These are phyloP conservation scores for Ustilago sp. DNA, from an alignment of 1,284 basidiomycete genomes.

Conservation along the genomic window DNA sequence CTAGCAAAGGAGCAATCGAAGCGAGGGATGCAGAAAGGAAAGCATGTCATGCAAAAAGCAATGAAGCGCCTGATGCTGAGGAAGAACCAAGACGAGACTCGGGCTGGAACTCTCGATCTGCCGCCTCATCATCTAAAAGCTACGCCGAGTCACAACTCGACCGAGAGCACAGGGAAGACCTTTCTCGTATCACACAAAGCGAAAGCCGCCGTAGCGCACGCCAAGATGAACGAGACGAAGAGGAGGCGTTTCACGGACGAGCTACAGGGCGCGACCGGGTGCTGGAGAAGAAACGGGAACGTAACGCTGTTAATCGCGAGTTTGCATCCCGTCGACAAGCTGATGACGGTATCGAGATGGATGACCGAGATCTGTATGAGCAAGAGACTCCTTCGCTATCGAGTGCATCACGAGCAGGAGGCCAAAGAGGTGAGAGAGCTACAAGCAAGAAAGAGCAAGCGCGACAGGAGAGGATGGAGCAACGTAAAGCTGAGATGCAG, in stretches of 20 bases:
- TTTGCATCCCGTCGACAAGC: conserved; percentile 43
- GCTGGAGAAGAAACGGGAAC: conserved; percentile 39
- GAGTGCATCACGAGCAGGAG: background rate
- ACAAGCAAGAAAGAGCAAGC: conserved; percentile 20
- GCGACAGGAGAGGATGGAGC: conserved; percentile 19
- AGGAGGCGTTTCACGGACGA: conserved; percentile 28
- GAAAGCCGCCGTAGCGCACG: conserved; percentile 11
- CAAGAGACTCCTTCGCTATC: background rate
- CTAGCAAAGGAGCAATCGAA: conserved; percentile 40
- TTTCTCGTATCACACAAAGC: conserved; percentile 4
- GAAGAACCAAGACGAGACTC: conserved; percentile 13
- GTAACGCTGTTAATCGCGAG: conserved; percentile 34
- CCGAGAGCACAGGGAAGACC: conserved; percentile 18
- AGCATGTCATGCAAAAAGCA: background rate
- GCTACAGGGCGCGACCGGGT: conserved; percentile 55
- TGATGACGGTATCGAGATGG: conserved; percentile 56
- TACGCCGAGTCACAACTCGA: conserved; percentile 20
- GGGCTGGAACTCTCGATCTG: conserved; percentile 22
- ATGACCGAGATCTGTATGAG: conserved; percentile 43
- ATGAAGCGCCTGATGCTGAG: conserved; percentile 1
- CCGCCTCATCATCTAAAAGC: background rate
- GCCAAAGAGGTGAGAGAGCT: conserved; percentile 12
- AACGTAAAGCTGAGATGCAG: conserved; percentile 29
- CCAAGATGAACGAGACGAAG: conserved; percentile 10
- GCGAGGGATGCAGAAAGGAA: conserved; percentile 42